phyloP scores from a whole-genome alignment of 2,329 filamentous ascomycete genomes.

The Diaporthe vexans region DNA sequence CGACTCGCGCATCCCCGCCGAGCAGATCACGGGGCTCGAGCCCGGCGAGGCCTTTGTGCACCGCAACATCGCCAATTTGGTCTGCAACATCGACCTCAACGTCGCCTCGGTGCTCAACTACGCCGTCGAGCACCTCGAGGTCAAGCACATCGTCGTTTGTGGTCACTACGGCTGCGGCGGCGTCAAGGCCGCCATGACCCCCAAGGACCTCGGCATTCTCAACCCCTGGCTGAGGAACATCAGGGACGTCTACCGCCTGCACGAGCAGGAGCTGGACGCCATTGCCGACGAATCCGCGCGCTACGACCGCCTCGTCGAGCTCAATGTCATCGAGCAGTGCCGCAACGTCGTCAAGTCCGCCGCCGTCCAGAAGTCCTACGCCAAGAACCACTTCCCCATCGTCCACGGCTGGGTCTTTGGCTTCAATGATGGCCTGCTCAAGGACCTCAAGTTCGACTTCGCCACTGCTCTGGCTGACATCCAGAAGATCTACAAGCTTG shows the following conservation, averaged over 20 bases:
- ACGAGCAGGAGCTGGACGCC: conserved; percentile 78
- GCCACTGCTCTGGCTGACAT: conserved; percentile 64
- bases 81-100: conserved; percentile 84
- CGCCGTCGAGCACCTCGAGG: conserved; percentile 83
- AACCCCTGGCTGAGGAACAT: conserved; percentile 84
- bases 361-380: conserved; percentile 80
- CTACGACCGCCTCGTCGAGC: conserved; percentile 81
- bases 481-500: conserved; percentile 73
- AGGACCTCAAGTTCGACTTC: conserved; percentile 71
- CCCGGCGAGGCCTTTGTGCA: conserved; percentile 96
- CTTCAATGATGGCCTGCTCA: conserved; percentile 75
- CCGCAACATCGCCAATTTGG: conserved; percentile 94
- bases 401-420: conserved; percentile 83
- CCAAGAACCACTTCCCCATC: conserved; percentile 74
- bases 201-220: conserved; percentile 77
- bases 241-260: conserved; percentile 79
- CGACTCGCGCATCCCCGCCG: conserved; percentile 92
- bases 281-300: conserved; percentile 71
- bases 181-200: conserved; percentile 81
- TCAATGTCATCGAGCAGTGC: conserved; percentile 86
- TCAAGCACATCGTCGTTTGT: conserved; percentile 86
- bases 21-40: conserved; percentile 84
- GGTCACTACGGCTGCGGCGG: conserved; percentile 85
- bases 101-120: conserved; percentile 88
- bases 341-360: conserved; percentile 85